Conservation (phyloP, 495 filamentous ascomycete genomes). For the Penicillium paxilli region DNA sequence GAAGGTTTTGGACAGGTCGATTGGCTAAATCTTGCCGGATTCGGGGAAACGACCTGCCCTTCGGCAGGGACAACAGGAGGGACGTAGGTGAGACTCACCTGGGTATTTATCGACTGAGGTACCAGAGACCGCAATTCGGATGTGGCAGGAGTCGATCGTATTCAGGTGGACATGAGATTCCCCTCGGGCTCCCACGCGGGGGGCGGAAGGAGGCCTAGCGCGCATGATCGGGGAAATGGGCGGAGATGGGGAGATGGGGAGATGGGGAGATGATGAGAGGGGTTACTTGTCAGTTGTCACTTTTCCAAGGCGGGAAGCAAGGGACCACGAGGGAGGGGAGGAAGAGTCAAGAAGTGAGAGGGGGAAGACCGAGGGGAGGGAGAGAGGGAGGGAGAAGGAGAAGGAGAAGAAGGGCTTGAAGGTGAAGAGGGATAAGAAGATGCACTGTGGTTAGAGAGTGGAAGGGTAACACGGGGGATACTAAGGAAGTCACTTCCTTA, state of each 20-base stretch:
- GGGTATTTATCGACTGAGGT: slow-evolving; percentile 45
- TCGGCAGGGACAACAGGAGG: background rate
- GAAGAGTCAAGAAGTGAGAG: slow-evolving; percentile 16
- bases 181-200: slow-evolving; percentile 1
- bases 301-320: slow-evolving; percentile 10
- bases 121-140: slow-evolving; percentile 29
- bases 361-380: slow-evolving; percentile 16
- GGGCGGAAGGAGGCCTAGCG: slow-evolving; percentile 10
- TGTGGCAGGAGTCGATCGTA: slow-evolving; percentile 32
- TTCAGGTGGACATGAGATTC: slow-evolving; percentile 29
- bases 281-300: slow-evolving; percentile 8
- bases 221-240: slow-evolving; percentile 13
- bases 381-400: background rate
- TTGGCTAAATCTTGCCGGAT: slow-evolving; percentile 8
- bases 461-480: too few relatives aligned
- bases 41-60: background rate
- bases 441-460: too few relatives aligned
- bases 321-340: slow-evolving; percentile 23
- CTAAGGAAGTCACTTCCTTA: too few relatives aligned
- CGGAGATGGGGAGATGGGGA: background rate
- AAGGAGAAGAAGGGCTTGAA: too few relatives aligned
- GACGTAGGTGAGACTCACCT: slow-evolving; percentile 25
- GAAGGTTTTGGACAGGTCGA: background rate
- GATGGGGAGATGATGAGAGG: slow-evolving; percentile 7
- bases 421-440: too few relatives aligned